Percentiles rank a stretch among this genome's conserved stretches.
Evolutionary conservation across 345 rosid genomes (phyloP).

Genomic region (Syzygium oleosum): DNA sequence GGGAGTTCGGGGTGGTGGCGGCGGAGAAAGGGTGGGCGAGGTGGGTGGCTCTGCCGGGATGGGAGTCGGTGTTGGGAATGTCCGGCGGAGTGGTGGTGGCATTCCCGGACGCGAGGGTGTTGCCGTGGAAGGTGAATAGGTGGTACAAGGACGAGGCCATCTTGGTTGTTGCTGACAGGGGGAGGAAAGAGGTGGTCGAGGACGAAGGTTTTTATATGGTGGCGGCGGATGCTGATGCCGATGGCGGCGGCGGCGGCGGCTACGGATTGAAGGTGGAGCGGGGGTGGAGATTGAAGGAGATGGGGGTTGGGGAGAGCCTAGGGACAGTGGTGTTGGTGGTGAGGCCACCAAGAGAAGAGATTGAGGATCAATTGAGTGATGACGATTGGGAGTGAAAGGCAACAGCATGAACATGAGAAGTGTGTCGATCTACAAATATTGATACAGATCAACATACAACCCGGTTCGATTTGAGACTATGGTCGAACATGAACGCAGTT

Average conservation of each 20-base stretch:
- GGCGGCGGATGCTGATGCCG: constrained; percentile 8
- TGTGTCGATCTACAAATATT: not conserved
- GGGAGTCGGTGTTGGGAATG: constrained; percentile 43
- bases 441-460: not conserved
- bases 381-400: constrained; percentile 66
- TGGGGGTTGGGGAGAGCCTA: constrained; percentile 47
- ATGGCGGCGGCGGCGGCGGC: not conserved
- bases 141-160: constrained; percentile 65
- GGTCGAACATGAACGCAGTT: not conserved
- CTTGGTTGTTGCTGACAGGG: constrained; percentile 66
- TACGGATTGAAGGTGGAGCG: constrained; percentile 52
- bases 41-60: constrained; percentile 84
- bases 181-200: constrained; percentile 36
- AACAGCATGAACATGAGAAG: not conserved
- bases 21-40: constrained; percentile 77
- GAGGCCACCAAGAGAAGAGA: constrained; percentile 67
- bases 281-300: constrained; percentile 55
- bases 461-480: not conserved
- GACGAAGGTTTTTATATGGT: constrained; percentile 72
- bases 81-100: constrained; percentile 58
- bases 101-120: constrained; percentile 51
- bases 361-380: constrained; percentile 47
- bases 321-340: constrained; percentile 63
- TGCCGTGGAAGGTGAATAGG: constrained; percentile 74
- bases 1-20: constrained; percentile 69